A percentile compares a stretch with the other conserved stretches of the same genome.
Evolutionary conservation across 2,329 filamentous ascomycete genomes (phyloP).

Genomic region (Botrytis porri): DNA sequence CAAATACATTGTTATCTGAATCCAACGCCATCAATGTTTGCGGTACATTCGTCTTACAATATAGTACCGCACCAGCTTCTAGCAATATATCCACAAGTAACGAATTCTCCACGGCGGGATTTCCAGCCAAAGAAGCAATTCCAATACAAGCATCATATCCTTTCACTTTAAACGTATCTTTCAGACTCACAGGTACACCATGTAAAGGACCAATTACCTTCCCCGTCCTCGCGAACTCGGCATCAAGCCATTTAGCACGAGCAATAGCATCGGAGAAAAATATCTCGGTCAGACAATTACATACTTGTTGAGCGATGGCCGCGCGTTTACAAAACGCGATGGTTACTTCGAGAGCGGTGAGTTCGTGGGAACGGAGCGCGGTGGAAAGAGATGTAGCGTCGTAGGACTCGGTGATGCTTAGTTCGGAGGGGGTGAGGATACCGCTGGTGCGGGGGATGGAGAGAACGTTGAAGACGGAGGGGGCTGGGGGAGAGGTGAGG

Average conservation of each 20-base stretch:
- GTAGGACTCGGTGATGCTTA: background rate
- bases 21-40: slow-evolving; percentile 55
- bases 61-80: slow-evolving; percentile 33
- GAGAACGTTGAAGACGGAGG: background rate
- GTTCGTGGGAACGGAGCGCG: background rate
- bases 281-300: background rate
- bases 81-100: background rate
- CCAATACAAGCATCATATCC: background rate
- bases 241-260: background rate
- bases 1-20: slow-evolving; percentile 59
- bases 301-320: background rate
- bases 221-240: background rate
- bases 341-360: background rate
- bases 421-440: background rate
- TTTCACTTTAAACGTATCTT: background rate
- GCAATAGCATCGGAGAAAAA: background rate
- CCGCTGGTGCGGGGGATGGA: background rate
- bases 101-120: background rate
- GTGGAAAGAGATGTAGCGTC: background rate
- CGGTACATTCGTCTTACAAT: slow-evolving; percentile 68
- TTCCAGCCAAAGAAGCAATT: background rate
- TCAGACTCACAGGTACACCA: background rate
- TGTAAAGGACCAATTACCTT: background rate
- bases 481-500: background rate
- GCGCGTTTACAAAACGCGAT: background rate